phyloP scores from a whole-genome alignment of 208 protist genomes.

The Leishmania mexicana region DNA sequence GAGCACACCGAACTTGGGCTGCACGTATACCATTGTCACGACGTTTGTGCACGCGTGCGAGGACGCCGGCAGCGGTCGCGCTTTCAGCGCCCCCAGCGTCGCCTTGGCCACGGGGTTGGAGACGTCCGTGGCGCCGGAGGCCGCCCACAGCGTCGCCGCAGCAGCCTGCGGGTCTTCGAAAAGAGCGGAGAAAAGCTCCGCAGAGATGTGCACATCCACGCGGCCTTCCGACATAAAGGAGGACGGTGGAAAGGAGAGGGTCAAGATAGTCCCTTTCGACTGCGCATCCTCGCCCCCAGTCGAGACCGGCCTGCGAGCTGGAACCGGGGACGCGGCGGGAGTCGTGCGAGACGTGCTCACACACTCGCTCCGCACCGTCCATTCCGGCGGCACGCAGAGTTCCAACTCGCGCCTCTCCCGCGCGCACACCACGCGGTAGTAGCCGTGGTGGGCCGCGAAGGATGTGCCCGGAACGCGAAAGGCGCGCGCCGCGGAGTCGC shows the following conservation, averaged over 20 bases:
- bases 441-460: conserved; percentile 21
- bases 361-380: conserved; percentile 11
- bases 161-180: conserved; percentile 14
- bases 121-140: conserved; percentile 1
- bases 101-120: conserved; percentile 11
- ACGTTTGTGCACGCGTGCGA: conserved; percentile 18
- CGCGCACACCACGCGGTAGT: conserved; percentile 27
- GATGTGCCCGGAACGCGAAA: conserved; percentile 11
- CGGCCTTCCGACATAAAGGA: conserved; percentile 2
- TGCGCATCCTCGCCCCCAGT: not conserved
- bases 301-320: not conserved
- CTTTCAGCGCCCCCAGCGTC: conserved; percentile 13
- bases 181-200: conserved; percentile 14
- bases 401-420: conserved; percentile 26
- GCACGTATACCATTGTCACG: conserved; percentile 45
- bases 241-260: conserved; percentile 15
- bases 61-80: conserved; percentile 7
- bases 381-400: conserved; percentile 24
- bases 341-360: not conserved
- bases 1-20: conserved; percentile 45
- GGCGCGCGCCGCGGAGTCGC: not conserved
- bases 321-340: not conserved
- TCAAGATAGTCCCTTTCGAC: conserved; percentile 5
- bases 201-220: conserved; percentile 13
- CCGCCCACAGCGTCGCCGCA: conserved; percentile 19